Evolutionary conservation across 768 basidiomycete genomes (phyloP).

Genomic region (Gloeopeniophorella convolvens): DNA sequence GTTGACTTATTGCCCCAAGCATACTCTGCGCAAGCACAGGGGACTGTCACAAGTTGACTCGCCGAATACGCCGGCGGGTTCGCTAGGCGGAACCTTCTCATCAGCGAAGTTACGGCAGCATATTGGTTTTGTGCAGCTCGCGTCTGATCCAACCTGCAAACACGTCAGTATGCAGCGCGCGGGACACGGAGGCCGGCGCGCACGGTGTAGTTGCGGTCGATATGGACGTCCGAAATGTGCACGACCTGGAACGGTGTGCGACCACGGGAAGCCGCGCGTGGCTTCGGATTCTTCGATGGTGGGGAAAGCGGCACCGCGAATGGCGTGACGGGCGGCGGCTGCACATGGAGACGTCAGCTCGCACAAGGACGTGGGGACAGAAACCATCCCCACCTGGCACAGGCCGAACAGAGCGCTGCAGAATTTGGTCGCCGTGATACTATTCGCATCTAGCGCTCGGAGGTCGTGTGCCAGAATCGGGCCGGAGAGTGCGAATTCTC

Average conservation of each 20-base stretch:
- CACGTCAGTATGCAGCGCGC: neutral
- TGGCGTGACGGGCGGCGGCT: neutral
- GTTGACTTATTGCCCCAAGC: neutral
- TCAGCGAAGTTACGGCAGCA: slow-evolving; percentile 1
- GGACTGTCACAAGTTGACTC: neutral
- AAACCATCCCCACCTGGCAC: neutral
- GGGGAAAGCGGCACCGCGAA: neutral
- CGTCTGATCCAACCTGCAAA: neutral
- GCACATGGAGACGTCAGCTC: neutral
- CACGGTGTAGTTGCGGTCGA: neutral
- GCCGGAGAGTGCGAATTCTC: neutral
- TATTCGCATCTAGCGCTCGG: neutral
- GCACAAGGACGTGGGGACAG: neutral
- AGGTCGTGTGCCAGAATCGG: neutral
- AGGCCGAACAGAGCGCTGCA: slow-evolving; percentile 3
- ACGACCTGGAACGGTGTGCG: slow-evolving; percentile 3
- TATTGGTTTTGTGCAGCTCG: slow-evolving; percentile 5
- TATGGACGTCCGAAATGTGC: slow-evolving; percentile 2
- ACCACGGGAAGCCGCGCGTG: neutral
- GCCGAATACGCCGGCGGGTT: slow-evolving; percentile 2
- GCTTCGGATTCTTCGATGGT: neutral
- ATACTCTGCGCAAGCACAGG: neutral
- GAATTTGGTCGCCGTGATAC: neutral
- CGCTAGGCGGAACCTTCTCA: neutral
- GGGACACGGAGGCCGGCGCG: neutral